A percentile compares a stretch with the other conserved stretches of the same genome.
Conservation (phyloP, 1,284 basidiomycete species). For the Leccinum griseonigrum region DNA sequence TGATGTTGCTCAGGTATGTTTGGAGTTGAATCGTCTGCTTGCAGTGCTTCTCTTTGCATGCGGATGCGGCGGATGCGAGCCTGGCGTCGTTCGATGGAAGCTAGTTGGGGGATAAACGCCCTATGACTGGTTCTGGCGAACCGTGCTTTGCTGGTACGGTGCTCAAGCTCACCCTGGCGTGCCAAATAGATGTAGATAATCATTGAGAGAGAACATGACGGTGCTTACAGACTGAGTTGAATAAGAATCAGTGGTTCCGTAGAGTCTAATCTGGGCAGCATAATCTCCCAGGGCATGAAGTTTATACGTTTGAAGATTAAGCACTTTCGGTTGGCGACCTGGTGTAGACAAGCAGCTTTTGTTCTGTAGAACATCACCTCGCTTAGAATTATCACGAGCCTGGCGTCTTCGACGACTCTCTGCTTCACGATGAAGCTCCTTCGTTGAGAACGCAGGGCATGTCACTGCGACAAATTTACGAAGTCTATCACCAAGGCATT, state of each 20-base stretch:
- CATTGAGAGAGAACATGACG: neutral
- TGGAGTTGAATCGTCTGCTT: neutral
- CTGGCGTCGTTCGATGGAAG: neutral
- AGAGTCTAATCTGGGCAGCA: neutral
- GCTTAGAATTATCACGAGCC: no score
- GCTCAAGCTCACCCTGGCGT: neutral
- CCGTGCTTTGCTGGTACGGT: neutral
- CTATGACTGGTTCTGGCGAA: neutral
- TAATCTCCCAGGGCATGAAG: neutral
- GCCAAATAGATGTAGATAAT: neutral
- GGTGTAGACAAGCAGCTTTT: neutral
- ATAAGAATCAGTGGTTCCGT: neutral
- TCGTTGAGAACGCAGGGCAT: no score
- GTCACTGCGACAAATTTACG: no score
- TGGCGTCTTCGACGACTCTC: no score
- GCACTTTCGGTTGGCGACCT: neutral
- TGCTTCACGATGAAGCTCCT: no score
- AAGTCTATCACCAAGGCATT: no score
- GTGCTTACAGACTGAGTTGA: neutral
- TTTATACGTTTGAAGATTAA: neutral
- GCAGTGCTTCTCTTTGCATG: no score
- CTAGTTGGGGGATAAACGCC: neutral
- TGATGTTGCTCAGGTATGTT: neutral
- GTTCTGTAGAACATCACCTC: no score
- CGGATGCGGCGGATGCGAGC: no score